Evolutionary conservation across 495 filamentous ascomycete species (phyloP).

Genomic region (Thozetella sp.): DNA sequence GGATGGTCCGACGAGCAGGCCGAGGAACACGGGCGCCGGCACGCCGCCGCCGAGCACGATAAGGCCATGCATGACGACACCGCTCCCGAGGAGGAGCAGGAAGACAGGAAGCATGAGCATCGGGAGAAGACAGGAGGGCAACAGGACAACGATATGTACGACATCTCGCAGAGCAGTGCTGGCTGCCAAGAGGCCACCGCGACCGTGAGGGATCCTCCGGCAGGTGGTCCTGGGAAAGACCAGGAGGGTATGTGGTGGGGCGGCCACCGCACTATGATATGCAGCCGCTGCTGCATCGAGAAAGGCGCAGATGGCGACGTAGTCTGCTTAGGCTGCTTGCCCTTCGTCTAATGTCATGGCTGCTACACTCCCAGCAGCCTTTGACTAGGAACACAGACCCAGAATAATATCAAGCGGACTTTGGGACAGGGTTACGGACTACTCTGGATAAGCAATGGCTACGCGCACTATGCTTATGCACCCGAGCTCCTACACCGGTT

Average conservation of each 20-base stretch:
- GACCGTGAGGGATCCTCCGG: no score
- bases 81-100: neutral
- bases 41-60: neutral
- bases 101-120: neutral
- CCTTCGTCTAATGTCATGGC: constrained; percentile 8
- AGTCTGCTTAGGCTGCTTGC: constrained; percentile 28
- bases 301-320: constrained; percentile 26
- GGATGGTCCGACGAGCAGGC: constrained; percentile 21
- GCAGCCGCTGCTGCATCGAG: constrained; percentile 33
- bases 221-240: neutral
- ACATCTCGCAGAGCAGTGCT: neutral
- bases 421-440: no score
- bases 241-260: neutral
- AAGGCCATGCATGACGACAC: neutral
- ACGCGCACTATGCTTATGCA: no score
- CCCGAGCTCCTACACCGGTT: no score
- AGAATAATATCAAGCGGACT: no score
- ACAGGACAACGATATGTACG: constrained; percentile 14
- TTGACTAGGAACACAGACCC: no score
- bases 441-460: no score
- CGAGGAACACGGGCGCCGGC: constrained; percentile 13
- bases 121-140: neutral
- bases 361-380: neutral
- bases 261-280: constrained; percentile 25
- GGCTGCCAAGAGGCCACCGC: no score